phyloP scores from a whole-genome alignment of 2,329 filamentous ascomycete genomes.

The Claviceps sp. region DNA sequence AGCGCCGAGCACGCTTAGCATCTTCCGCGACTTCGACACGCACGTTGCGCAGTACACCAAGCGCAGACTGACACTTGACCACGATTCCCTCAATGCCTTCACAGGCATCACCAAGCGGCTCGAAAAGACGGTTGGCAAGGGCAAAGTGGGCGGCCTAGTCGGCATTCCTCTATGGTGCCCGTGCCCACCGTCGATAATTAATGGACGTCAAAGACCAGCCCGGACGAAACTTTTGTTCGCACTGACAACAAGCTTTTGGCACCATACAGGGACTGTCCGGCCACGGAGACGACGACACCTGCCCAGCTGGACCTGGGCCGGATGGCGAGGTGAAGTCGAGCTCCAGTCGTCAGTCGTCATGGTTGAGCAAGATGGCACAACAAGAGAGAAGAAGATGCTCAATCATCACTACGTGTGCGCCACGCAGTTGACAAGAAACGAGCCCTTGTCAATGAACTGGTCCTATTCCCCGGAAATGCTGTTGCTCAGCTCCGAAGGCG shows the following conservation, averaged over 20 bases:
- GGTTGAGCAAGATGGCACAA: slow-evolving; percentile 16
- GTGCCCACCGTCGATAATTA: not conserved
- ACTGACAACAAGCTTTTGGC: slow-evolving; percentile 23
- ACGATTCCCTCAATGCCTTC: slow-evolving; percentile 21
- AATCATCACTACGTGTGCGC: slow-evolving; percentile 23
- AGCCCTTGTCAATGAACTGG: slow-evolving; percentile 17
- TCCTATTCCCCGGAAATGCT: slow-evolving; percentile 21
- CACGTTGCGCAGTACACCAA: slow-evolving; percentile 20
- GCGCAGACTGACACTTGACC: slow-evolving; percentile 16
- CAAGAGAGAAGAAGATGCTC: slow-evolving; percentile 17
- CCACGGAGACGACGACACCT: slow-evolving; percentile 17
- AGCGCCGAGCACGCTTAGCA: slow-evolving; percentile 20
- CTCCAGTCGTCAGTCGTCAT: slow-evolving; percentile 20
- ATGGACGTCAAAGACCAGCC: slow-evolving; percentile 10
- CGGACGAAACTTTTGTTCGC: slow-evolving; percentile 21
- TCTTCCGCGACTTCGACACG: slow-evolving; percentile 21
- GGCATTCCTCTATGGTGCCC: slow-evolving; percentile 20
- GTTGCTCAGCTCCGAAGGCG: slow-evolving; percentile 16
- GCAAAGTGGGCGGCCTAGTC: slow-evolving; percentile 17
- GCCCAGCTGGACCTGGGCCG: slow-evolving; percentile 25
- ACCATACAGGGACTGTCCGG: slow-evolving; percentile 16
- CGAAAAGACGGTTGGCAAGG: slow-evolving; percentile 16
- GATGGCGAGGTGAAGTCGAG: slow-evolving; percentile 22
- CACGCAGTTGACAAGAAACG: slow-evolving; percentile 21
- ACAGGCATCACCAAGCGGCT: slow-evolving; percentile 18